These are phyloP conservation scores for Salix purpurea DNA, from an alignment of 345 rosid genomes.

Conservation along the genomic window DNA sequence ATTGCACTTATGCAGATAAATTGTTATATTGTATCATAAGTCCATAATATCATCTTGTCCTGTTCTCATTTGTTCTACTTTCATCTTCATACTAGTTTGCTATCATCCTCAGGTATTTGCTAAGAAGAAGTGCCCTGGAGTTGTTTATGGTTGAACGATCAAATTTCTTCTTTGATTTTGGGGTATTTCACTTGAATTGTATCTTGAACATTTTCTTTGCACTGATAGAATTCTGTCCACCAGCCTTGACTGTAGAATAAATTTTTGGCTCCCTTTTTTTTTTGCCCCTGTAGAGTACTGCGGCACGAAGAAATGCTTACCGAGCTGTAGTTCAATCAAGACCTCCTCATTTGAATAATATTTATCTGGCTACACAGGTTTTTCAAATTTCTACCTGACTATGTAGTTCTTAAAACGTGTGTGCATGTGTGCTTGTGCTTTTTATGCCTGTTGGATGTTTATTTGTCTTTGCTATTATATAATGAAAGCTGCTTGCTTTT, in stretches of 20 bases:
- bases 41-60: slow-evolving; percentile 13
- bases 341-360: slow-evolving; percentile 86
- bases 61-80: slow-evolving; percentile 6
- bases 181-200: slow-evolving; percentile 49
- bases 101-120: slow-evolving; percentile 56
- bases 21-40: neutral
- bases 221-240: neutral
- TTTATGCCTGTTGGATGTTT: neutral
- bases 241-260: neutral
- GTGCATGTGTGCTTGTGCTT: neutral
- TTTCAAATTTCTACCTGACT: slow-evolving; percentile 12
- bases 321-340: slow-evolving; percentile 85
- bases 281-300: slow-evolving; percentile 49
- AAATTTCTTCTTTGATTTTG: slow-evolving; percentile 94
- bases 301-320: slow-evolving; percentile 84
- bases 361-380: slow-evolving; percentile 98
- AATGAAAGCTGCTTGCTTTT: neutral
- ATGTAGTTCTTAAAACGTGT: neutral
- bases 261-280: neutral
- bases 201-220: neutral
- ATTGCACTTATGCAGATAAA: neutral
- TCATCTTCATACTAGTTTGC: neutral
- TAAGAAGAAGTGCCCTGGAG: slow-evolving; percentile 96
- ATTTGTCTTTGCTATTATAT: neutral
- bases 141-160: slow-evolving; percentile 95